phyloP scores from a whole-genome alignment of 371 early-diverging fungal species.

The Rhizopus arrhizus region DNA sequence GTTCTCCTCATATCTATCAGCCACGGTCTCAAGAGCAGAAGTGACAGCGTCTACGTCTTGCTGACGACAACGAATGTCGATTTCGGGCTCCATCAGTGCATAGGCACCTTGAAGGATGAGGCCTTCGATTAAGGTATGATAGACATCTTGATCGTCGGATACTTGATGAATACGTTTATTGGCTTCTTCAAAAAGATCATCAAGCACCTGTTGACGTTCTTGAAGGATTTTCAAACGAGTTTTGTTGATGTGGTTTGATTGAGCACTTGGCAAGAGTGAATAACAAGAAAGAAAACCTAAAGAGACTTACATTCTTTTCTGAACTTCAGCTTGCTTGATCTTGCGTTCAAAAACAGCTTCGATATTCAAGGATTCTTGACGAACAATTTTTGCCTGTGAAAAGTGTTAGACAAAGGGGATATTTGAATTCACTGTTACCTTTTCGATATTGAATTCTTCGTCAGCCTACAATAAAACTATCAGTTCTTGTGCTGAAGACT shows the following conservation, averaged over 20 bases:
- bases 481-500: conserved; percentile 1
- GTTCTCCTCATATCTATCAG: conserved; percentile 61
- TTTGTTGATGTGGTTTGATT: conserved; percentile 95
- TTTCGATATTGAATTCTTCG: conserved; percentile 99
- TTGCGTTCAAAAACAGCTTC: conserved; percentile 90
- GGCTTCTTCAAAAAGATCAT: conserved; percentile 75
- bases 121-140: conserved; percentile 66
- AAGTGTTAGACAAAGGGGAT: not conserved
- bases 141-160: conserved; percentile 56
- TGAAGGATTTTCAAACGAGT: conserved; percentile 86
- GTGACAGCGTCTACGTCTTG: conserved; percentile 70
- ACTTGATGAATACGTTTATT: conserved; percentile 54
- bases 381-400: conserved; percentile 85
- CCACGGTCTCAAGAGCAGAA: conserved; percentile 60
- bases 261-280: conserved; percentile 62
- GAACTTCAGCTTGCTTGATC: conserved; percentile 88
- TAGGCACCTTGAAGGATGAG: conserved; percentile 82
- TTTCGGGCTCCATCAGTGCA: conserved; percentile 80
- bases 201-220: conserved; percentile 84
- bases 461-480: conserved; percentile 66
- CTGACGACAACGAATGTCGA: conserved; percentile 74
- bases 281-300: not conserved
- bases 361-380: conserved; percentile 87
- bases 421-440: conserved; percentile 57
- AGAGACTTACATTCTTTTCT: conserved; percentile 75